A percentile compares a stretch with the other conserved stretches of the same genome.
phyloP scores from a whole-genome alignment of 2,329 filamentous ascomycete species.

The Ophiocordyceps robertsii region DNA sequence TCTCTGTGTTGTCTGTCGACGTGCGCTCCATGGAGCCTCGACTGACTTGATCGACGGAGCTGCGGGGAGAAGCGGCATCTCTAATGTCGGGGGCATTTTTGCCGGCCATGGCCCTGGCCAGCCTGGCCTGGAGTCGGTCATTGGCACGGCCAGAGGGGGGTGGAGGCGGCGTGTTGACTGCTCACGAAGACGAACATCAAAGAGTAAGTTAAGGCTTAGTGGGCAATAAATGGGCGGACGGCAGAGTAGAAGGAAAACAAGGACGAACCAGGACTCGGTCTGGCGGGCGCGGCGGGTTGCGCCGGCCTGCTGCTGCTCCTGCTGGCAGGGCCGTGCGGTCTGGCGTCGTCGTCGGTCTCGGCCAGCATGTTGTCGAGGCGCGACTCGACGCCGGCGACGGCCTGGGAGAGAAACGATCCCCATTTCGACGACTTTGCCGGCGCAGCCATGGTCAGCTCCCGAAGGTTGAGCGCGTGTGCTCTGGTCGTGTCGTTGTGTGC shows the following conservation, averaged over 20 bases:
- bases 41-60: slow-evolving; percentile 20
- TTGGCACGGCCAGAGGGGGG: slow-evolving; percentile 53
- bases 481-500: too few species aligned
- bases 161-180: slow-evolving; percentile 45
- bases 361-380: slow-evolving; percentile 82
- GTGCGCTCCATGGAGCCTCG: slow-evolving; percentile 14
- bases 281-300: slow-evolving; percentile 11
- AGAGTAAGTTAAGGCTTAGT: background rate
- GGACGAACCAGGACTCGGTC: slow-evolving; percentile 10
- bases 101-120: slow-evolving; percentile 76
- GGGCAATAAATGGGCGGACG: background rate
- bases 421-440: slow-evolving; percentile 44
- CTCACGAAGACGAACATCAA: slow-evolving; percentile 1
- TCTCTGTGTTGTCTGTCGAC: slow-evolving; percentile 13
- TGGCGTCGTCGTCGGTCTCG: slow-evolving; percentile 47
- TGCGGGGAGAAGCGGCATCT: slow-evolving; percentile 21
- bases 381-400: slow-evolving; percentile 87
- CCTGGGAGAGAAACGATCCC: slow-evolving; percentile 74
- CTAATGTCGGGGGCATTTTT: slow-evolving; percentile 41
- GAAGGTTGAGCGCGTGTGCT: background rate
- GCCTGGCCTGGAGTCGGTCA: slow-evolving; percentile 75
- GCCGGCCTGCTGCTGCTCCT: background rate
- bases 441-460: slow-evolving; percentile 27
- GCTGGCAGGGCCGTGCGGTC: slow-evolving; percentile 3
- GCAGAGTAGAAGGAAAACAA: background rate